Conservation (phyloP, 306 rosid genomes). For the Urtica urens region DNA sequence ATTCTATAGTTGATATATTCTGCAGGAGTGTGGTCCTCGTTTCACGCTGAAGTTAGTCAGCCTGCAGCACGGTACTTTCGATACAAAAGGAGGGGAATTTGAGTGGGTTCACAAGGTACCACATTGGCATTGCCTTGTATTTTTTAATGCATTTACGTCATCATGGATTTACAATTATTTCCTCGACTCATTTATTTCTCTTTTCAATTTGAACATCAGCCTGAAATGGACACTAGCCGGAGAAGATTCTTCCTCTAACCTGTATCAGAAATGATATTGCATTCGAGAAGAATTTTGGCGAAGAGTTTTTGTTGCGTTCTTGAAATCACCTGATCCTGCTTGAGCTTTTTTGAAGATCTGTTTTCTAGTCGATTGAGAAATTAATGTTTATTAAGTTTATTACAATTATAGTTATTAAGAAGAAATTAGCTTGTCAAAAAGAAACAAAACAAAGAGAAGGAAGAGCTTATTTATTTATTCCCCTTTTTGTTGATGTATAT, state of each 20-base stretch:
- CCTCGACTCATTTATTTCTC: neutral
- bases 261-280: constrained; percentile 12
- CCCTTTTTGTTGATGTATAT: too few relatives aligned
- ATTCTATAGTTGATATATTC: neutral
- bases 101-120: constrained; percentile 96
- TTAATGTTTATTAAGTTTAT: too few relatives aligned
- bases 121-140: neutral
- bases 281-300: constrained; percentile 10
- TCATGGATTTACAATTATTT: neutral
- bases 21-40: constrained; percentile 90
- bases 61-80: constrained; percentile 85
- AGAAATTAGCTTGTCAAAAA: too few relatives aligned
- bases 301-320: constrained; percentile 3
- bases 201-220: constrained; percentile 34
- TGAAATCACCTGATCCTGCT: neutral
- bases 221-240: constrained; percentile 97
- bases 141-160: constrained; percentile 1
- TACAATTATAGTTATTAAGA: too few relatives aligned
- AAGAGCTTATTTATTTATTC: too few relatives aligned
- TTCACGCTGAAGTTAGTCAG: constrained; percentile 72
- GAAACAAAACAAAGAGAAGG: too few relatives aligned
- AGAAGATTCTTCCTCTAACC: constrained; percentile 84
- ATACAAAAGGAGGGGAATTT: constrained; percentile 71
- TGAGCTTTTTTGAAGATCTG: constrained; percentile 5
- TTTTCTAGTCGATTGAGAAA: neutral